Conservation (phyloP, 176 grass and related monocot genomes). For the Musa beccarii region DNA sequence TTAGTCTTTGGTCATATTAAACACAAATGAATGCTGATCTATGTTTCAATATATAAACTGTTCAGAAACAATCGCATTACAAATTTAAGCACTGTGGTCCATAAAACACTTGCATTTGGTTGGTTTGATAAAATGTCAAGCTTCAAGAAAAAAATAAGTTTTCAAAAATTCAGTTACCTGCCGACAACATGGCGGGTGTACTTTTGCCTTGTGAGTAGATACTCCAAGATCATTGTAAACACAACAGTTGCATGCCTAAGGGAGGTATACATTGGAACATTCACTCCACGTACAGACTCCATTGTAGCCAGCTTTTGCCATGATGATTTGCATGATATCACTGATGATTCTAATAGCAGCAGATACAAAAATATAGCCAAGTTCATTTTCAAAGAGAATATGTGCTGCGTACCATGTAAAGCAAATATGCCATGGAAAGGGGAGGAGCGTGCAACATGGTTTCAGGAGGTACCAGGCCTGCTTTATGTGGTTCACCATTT, state of each 20-base stretch:
- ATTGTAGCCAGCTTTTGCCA: conserved; percentile 84
- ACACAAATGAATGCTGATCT: not conserved
- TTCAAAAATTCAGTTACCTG: conserved; percentile 50
- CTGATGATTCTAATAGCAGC: conserved; percentile 11
- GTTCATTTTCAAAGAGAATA: not conserved
- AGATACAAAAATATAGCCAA: not conserved
- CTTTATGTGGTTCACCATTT: conserved; percentile 55
- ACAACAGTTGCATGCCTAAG: conserved; percentile 88
- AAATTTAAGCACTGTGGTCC: not conserved
- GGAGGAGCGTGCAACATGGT: conserved; percentile 72
- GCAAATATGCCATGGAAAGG: conserved; percentile 90
- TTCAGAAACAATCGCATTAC: too few species aligned
- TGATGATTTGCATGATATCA: conserved; percentile 13
- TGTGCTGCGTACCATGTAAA: conserved; percentile 74
- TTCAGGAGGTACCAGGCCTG: conserved; percentile 60
- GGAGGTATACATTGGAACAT: conserved; percentile 98
- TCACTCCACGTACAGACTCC: conserved; percentile 96
- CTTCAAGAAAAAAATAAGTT: conserved; percentile 6
- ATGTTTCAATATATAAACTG: not conserved
- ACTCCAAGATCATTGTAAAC: conserved; percentile 99
- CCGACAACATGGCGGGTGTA: conserved; percentile 67
- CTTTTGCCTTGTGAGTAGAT: conserved; percentile 80
- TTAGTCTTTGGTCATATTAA: not conserved
- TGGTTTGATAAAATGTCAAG: not conserved
- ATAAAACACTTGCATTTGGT: not conserved